Evolutionary conservation across 352 stramenopile species (phyloP).

Genomic region (Blastocystis hominis): DNA sequence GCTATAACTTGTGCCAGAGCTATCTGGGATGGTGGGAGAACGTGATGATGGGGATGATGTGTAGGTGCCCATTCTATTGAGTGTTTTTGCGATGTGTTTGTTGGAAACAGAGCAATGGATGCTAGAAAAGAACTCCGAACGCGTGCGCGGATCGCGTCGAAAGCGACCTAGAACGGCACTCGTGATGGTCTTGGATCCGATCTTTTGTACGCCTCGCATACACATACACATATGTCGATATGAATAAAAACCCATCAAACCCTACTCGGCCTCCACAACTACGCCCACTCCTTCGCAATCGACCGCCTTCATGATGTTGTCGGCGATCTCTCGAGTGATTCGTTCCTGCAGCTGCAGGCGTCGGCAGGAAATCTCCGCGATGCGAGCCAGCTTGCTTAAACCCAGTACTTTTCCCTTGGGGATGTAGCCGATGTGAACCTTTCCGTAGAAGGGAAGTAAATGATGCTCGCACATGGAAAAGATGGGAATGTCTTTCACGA

Average conservation of each 20-base stretch:
- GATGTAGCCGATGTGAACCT: constrained; percentile 80
- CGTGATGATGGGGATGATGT: not conserved
- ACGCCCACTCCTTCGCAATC: constrained; percentile 90
- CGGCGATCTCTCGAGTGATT: constrained; percentile 95
- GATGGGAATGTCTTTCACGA: constrained; percentile 96
- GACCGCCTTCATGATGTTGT: constrained; percentile 89
- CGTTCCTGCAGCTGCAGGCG: constrained; percentile 96
- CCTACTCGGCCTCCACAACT: constrained; percentile 81
- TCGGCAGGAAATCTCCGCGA: constrained; percentile 89
- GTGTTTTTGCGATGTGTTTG: not conserved
- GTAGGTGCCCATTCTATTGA: constrained; percentile 58
- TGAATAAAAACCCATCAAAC: constrained; percentile 15
- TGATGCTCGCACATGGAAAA: constrained; percentile 98
- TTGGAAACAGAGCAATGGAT: constrained; percentile 35
- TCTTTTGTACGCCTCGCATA: constrained; percentile 96
- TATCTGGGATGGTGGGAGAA: constrained; percentile 89
- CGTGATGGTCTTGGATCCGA: constrained; percentile 85
- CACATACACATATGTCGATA: constrained; percentile 97
- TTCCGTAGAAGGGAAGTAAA: constrained; percentile 96
- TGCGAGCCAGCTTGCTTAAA: constrained; percentile 91
- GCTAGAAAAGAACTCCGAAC: constrained; percentile 73
- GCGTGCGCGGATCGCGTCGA: constrained; percentile 65
- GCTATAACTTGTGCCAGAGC: constrained; percentile 94
- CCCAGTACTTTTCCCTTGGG: constrained; percentile 88
- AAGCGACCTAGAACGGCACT: constrained; percentile 90